Conservation (phyloP, 495 filamentous ascomycete genomes). For the Penicillium fimorum region DNA sequence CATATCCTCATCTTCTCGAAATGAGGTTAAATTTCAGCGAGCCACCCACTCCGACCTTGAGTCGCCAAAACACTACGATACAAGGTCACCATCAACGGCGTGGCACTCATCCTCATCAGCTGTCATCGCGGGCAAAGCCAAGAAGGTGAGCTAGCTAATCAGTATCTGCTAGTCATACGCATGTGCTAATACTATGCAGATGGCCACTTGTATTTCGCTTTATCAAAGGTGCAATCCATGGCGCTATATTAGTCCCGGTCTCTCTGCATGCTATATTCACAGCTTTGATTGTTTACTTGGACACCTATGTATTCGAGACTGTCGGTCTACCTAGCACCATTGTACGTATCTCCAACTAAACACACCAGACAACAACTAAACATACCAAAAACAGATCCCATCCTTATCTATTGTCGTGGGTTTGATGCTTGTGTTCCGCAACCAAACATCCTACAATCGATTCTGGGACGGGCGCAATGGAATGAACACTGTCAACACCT, state of each 20-base stretch:
- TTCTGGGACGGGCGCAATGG: slow-evolving; percentile 70
- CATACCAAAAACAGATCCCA: slow-evolving; percentile 51
- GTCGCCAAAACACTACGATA: slow-evolving; percentile 36
- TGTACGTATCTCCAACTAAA: slow-evolving; percentile 34
- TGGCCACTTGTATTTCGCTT: slow-evolving; percentile 74
- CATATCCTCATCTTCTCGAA: neutral
- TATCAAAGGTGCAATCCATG: slow-evolving; percentile 74
- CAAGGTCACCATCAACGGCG: slow-evolving; percentile 33
- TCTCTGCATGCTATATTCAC: slow-evolving; percentile 62
- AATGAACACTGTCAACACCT: slow-evolving; percentile 57
- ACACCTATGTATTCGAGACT: slow-evolving; percentile 52
- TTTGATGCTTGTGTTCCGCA: slow-evolving; percentile 78
- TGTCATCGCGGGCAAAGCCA: slow-evolving; percentile 56
- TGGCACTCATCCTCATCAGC: slow-evolving; percentile 39
- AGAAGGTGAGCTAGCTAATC: slow-evolving; percentile 39
- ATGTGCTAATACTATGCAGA: slow-evolving; percentile 33
- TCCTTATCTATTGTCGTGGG: slow-evolving; percentile 78
- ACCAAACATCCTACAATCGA: slow-evolving; percentile 67
- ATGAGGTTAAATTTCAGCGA: slow-evolving; percentile 43
- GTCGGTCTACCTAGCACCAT: slow-evolving; percentile 65
- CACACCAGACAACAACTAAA: neutral
- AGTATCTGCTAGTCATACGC: neutral
- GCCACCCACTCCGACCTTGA: slow-evolving; percentile 37
- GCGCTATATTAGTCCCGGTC: slow-evolving; percentile 62
- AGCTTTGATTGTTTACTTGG: slow-evolving; percentile 60